phyloP scores from a whole-genome alignment of 306 rosid species.

The Ochetophila trinervis region DNA sequence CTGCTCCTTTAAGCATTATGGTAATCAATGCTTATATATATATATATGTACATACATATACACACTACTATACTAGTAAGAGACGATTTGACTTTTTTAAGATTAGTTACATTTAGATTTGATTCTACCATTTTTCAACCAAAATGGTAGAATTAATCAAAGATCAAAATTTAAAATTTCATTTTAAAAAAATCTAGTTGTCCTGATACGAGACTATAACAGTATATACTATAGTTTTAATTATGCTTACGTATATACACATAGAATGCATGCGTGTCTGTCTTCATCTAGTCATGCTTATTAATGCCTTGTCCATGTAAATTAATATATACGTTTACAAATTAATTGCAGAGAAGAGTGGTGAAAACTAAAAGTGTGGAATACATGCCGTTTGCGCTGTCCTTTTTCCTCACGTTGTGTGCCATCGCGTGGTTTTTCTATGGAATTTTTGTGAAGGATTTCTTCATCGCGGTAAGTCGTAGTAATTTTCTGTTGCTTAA shows the following conservation, averaged over 20 bases:
- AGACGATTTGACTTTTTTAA: too few species aligned
- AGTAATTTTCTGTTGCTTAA: neutral
- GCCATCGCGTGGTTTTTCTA: conserved; percentile 71
- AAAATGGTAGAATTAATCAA: too few species aligned
- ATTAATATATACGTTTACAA: neutral
- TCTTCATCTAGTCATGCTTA: too few species aligned
- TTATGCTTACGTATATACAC: neutral
- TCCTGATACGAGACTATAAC: too few species aligned
- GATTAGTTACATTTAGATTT: too few species aligned
- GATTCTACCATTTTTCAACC: too few species aligned
- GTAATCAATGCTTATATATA: conserved; percentile 19
- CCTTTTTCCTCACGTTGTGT: conserved; percentile 52
- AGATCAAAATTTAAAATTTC: too few species aligned
- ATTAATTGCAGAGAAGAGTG: conserved; percentile 67
- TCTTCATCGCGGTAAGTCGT: conserved; percentile 56
- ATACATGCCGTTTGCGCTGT: conserved; percentile 63
- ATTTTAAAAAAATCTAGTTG: too few species aligned
- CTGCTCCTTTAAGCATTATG: conserved; percentile 73
- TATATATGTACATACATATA: neutral
- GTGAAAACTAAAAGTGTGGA: conserved; percentile 62
- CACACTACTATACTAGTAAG: too few species aligned
- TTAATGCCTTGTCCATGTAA: too few species aligned
- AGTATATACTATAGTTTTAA: too few species aligned
- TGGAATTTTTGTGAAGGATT: conserved; percentile 51
- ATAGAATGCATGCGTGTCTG: neutral